Evolutionary conservation across 371 early-diverging fungal genomes (phyloP).

Genomic region (Syncephalastrum contaminatum): DNA sequence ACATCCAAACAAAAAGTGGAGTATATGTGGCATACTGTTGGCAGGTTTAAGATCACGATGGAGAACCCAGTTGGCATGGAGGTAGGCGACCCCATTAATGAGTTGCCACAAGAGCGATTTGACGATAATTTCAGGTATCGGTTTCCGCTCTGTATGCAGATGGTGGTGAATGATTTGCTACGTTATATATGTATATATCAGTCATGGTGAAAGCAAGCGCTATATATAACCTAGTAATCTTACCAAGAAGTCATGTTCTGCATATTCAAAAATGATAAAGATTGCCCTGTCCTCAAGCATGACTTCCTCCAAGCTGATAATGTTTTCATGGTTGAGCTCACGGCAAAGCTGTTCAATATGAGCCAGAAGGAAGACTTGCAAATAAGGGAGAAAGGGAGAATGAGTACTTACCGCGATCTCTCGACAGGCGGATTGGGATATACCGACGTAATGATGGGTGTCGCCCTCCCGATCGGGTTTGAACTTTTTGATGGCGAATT

Average conservation of each 20-base stretch:
- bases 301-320: constrained; percentile 83
- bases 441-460: constrained; percentile 73
- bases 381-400: not conserved
- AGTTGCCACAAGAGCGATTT: constrained; percentile 92
- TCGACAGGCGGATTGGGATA: constrained; percentile 93
- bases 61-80: constrained; percentile 92
- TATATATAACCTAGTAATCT: not conserved
- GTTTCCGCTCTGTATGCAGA: constrained; percentile 68
- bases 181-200: not conserved
- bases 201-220: not conserved
- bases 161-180: constrained; percentile 89
- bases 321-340: constrained; percentile 86
- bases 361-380: too few species aligned
- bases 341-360: constrained; percentile 66
- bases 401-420: constrained; percentile 75
- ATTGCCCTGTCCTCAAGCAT: constrained; percentile 88
- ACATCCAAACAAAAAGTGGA: not conserved
- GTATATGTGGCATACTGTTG: constrained; percentile 46
- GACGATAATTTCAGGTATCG: constrained; percentile 78
- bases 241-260: constrained; percentile 92
- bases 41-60: constrained; percentile 94
- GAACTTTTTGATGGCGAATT: constrained; percentile 92
- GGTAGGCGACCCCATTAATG: constrained; percentile 86
- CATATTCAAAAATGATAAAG: constrained; percentile 94
- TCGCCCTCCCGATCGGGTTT: constrained; percentile 95